Percentiles rank a stretch among this genome's conserved stretches.
phyloP scores from a whole-genome alignment of 2,329 filamentous ascomycete genomes.

The Pseudogymnoascus sp. region DNA sequence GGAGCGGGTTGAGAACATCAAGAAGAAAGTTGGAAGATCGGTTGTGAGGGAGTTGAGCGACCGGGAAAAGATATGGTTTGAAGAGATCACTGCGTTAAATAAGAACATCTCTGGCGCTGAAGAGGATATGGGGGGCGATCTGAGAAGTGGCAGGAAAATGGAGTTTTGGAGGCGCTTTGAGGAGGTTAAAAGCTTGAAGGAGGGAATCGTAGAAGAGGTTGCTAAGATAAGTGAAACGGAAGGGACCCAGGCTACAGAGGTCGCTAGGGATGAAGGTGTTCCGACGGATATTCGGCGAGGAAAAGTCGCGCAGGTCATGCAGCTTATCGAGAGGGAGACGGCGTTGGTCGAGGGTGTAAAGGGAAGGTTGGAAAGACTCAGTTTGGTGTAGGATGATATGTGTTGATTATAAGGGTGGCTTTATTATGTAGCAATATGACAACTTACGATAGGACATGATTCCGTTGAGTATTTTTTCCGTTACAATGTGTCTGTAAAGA shows the following conservation, averaged over 20 bases:
- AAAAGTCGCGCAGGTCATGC: constrained; percentile 56
- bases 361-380: constrained; percentile 50
- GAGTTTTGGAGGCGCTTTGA: constrained; percentile 49
- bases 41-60: constrained; percentile 49
- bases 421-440: constrained; percentile 7
- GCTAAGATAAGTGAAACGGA: constrained; percentile 19
- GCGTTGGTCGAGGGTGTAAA: constrained; percentile 60
- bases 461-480: neutral
- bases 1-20: constrained; percentile 51
- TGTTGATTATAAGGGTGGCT: neutral
- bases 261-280: constrained; percentile 26
- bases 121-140: constrained; percentile 10
- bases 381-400: constrained; percentile 15
- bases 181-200: constrained; percentile 45
- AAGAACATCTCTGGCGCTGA: constrained; percentile 27
- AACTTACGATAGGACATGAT: neutral
- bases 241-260: constrained; percentile 17
- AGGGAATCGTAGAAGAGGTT: constrained; percentile 42
- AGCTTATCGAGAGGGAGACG: constrained; percentile 55
- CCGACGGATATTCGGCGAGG: constrained; percentile 51
- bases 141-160: constrained; percentile 29
- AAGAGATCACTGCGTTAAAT: constrained; percentile 42
- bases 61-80: constrained; percentile 51
- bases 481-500: too few relatives aligned
- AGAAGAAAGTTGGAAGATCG: constrained; percentile 35